A percentile compares a stretch with the other conserved stretches of the same genome.
Conservation (phyloP, 1,284 basidiomycete genomes). For the Trichosporon sp. region DNA sequence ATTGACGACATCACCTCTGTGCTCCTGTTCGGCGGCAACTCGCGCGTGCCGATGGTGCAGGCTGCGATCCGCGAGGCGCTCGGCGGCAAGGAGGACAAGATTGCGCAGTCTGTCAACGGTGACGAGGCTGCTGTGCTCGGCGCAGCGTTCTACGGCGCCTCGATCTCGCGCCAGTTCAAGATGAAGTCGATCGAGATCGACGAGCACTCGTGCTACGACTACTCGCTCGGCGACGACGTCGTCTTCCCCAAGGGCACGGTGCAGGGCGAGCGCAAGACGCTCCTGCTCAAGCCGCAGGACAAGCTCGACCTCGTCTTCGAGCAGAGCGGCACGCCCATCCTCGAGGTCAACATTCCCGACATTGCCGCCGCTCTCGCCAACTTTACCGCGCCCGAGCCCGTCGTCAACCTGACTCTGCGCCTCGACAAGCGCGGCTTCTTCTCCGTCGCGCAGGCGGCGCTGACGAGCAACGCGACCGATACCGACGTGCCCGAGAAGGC, state of each 20-base stretch:
- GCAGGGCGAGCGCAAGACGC: slow-evolving; percentile 69
- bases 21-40: slow-evolving; percentile 82
- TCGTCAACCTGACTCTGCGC: slow-evolving; percentile 72
- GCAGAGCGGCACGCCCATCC: slow-evolving; percentile 50
- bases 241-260: slow-evolving; percentile 72
- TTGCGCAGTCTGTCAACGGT: slow-evolving; percentile 91
- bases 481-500: slow-evolving; percentile 58
- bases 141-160: slow-evolving; percentile 87
- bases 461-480: slow-evolving; percentile 58
- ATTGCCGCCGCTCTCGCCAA: slow-evolving; percentile 35
- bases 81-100: slow-evolving; percentile 65
- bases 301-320: slow-evolving; percentile 69
- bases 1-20: slow-evolving; percentile 71
- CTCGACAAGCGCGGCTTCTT: slow-evolving; percentile 79
- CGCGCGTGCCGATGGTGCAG: slow-evolving; percentile 89
- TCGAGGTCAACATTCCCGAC: slow-evolving; percentile 32
- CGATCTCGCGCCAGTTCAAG: slow-evolving; percentile 83
- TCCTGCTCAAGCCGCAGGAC: slow-evolving; percentile 50
- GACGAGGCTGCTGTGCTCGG: slow-evolving; percentile 95
- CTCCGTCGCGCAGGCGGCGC: slow-evolving; percentile 62
- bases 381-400: slow-evolving; percentile 39
- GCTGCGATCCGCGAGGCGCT: slow-evolving; percentile 67
- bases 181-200: slow-evolving; percentile 86
- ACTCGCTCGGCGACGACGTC: slow-evolving; percentile 36
- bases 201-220: slow-evolving; percentile 65